phyloP scores from a whole-genome alignment of 768 basidiomycete genomes.

The Boletus subcaerulescens region DNA sequence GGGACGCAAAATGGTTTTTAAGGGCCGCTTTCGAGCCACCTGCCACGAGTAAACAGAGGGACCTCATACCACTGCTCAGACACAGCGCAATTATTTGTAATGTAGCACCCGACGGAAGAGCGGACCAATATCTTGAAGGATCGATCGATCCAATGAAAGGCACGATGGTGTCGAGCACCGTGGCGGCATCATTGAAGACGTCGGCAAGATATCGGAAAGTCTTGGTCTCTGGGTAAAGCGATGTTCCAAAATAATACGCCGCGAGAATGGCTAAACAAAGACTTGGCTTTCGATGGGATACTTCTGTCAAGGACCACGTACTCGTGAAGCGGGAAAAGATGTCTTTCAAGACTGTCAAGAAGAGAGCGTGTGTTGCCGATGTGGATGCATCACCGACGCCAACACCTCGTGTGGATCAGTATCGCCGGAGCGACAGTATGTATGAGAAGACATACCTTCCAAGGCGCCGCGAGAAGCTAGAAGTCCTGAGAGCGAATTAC shows the following conservation, averaged over 20 bases:
- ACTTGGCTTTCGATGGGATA: background rate
- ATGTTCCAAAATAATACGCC: slow-evolving; percentile 61
- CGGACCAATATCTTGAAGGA: slow-evolving; percentile 33
- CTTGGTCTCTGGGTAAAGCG: slow-evolving; percentile 67
- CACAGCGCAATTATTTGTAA: slow-evolving; percentile 52
- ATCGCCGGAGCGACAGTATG: background rate
- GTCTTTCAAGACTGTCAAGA: slow-evolving; percentile 66
- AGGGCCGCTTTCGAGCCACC: slow-evolving; percentile 71
- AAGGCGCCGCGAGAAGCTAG: slow-evolving; percentile 65
- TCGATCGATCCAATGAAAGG: slow-evolving; percentile 44
- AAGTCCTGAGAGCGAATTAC: slow-evolving; percentile 61
- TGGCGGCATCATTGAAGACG: slow-evolving; percentile 58
- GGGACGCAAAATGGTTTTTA: slow-evolving; percentile 61
- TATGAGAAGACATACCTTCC: slow-evolving; percentile 44
- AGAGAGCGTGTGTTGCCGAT: slow-evolving; percentile 61
- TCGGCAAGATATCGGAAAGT: slow-evolving; percentile 67
- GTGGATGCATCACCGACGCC: slow-evolving; percentile 69
- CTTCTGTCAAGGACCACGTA: slow-evolving; percentile 27
- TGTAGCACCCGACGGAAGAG: slow-evolving; percentile 24
- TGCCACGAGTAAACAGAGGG: slow-evolving; percentile 61
- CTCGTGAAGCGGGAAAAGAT: slow-evolving; percentile 62
- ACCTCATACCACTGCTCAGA: slow-evolving; percentile 53
- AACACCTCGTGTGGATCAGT: slow-evolving; percentile 40
- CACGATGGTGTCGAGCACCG: slow-evolving; percentile 58
- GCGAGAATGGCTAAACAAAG: slow-evolving; percentile 53